Base-by-base conservation (phyloP, 805 yeast species). In the Yamadazyma laniorum region DNA sequence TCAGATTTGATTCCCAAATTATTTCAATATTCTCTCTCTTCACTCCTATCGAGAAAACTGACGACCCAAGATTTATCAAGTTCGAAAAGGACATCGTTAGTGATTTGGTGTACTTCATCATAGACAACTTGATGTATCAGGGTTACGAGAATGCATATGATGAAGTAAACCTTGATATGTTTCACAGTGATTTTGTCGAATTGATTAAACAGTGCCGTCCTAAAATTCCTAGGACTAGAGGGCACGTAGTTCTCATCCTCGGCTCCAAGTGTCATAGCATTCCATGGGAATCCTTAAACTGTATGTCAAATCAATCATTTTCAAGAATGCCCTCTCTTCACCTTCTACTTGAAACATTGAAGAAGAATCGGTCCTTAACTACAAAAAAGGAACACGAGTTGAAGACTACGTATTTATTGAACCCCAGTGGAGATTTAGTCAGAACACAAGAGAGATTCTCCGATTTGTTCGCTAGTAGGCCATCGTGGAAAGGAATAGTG, bases 251-350 rank as follows among this genome's bases (percentile, higher is more conserved):
- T 2, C 61, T 93, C 33, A 65, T 93, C 3, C 76, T 87, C 3
- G 82, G 90, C 18, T 72, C 80, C 34, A 61, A 64, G 6, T 81
- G 95, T 47, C 75, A 76, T n/a, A 55, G 58, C 14, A 67, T 93
- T 22, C 99, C 99, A 0, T 93, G 98, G 98, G 99, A 93, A 52
- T 80, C 88, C 1, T 53, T 90, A 22, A 72, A 79, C 0, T 70
- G 72, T 30, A 55, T 90, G 39, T 58, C 75, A 35, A 53, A 55
- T 0, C 63, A 60, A 32, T 79, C 95, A 0, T 73, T 85, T 0
- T 76, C 95, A 0, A 66, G 98, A 46, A 73, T 89, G 58, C 95
- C 96, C 0, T 83, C 95, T 0, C 46, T 61, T 12, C 52, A 58
- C 1, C 50, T 71, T 31, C 58, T 87, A 12, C 31, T 59, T 1